Conservation (phyloP, 148 eudicot species). For the Amaranthus palmeri region DNA sequence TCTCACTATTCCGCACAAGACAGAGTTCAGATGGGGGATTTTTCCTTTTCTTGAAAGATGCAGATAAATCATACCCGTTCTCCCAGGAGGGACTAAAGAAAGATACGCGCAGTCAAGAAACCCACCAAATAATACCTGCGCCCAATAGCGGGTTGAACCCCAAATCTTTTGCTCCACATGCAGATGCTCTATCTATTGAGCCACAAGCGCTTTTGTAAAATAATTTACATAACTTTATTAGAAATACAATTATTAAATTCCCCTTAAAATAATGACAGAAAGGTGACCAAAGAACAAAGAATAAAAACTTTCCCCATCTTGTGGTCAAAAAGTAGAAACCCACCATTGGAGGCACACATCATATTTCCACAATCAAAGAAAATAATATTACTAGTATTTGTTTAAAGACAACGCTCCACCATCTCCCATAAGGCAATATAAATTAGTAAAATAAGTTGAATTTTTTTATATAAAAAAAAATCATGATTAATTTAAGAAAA, state of each 20-base stretch:
- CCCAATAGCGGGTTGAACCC: too few relatives aligned
- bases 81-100: too few relatives aligned
- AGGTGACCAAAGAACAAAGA: constrained; percentile 30
- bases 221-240: not conserved
- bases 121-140: too few relatives aligned
- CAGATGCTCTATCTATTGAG: too few relatives aligned
- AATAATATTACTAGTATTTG: constrained; percentile 15
- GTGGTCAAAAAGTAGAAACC: constrained; percentile 53
- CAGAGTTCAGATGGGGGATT: too few relatives aligned
- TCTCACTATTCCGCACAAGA: too few relatives aligned
- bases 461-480: not conserved
- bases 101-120: too few relatives aligned
- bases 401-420: constrained; percentile 30
- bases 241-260: not conserved
- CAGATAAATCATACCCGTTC: too few relatives aligned
- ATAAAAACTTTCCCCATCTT: constrained; percentile 32
- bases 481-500: constrained; percentile 15
- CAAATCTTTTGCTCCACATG: too few relatives aligned
- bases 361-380: constrained; percentile 48
- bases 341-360: constrained; percentile 39
- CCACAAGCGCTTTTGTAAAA: too few relatives aligned
- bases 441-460: constrained; percentile 14
- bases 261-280: constrained; percentile 4
- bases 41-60: too few relatives aligned
- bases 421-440: constrained; percentile 9